A percentile compares a stretch with the other conserved stretches of the same genome.
phyloP scores from a whole-genome alignment of 106 monocot genomes.

The Dendrobium officinale region DNA sequence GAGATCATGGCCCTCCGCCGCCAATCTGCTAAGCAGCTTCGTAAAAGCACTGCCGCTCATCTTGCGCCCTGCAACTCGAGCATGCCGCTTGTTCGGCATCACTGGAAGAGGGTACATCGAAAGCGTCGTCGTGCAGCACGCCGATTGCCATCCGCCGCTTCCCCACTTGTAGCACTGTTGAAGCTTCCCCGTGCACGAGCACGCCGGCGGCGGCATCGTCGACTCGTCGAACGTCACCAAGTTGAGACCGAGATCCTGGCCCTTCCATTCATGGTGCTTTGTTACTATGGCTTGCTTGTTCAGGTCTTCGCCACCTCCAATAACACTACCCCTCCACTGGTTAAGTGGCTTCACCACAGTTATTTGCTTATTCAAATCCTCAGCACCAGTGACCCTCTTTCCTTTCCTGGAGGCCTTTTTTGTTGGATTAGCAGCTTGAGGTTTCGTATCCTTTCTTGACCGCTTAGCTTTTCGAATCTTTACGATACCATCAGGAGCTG shows the following conservation, averaged over 20 bases:
- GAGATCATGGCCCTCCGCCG: slow-evolving; percentile 51
- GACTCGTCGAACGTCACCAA: slow-evolving; percentile 47
- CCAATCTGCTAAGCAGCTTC: slow-evolving; percentile 47
- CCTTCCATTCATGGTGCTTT: slow-evolving; percentile 42
- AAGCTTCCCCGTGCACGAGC: slow-evolving; percentile 54
- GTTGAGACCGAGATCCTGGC: slow-evolving; percentile 46
- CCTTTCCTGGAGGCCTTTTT: slow-evolving; percentile 25
- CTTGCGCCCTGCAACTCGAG: slow-evolving; percentile 46
- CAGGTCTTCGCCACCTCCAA: slow-evolving; percentile 17
- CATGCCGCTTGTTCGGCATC: slow-evolving; percentile 50
- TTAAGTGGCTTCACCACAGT: slow-evolving; percentile 12
- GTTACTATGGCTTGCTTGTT: slow-evolving; percentile 16
- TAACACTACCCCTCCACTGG: slow-evolving; percentile 15
- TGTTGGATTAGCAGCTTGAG: slow-evolving; percentile 9
- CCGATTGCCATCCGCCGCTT: slow-evolving; percentile 59
- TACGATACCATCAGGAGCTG: slow-evolving; percentile 7
- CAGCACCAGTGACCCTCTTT: slow-evolving; percentile 13
- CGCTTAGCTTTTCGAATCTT: slow-evolving; percentile 25
- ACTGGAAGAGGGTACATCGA: slow-evolving; percentile 60
- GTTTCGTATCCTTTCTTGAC: slow-evolving; percentile 24
- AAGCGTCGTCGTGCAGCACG: slow-evolving; percentile 51
- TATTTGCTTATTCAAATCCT: slow-evolving; percentile 25
- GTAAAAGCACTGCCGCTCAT: slow-evolving; percentile 60
- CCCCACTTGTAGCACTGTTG: slow-evolving; percentile 75
- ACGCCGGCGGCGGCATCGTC: slow-evolving; percentile 49